A percentile compares a stretch with the other conserved stretches of the same genome.
Evolutionary conservation across 164 flowering plant genomes (phyloP).

Genomic region (Vitis rupestris): DNA sequence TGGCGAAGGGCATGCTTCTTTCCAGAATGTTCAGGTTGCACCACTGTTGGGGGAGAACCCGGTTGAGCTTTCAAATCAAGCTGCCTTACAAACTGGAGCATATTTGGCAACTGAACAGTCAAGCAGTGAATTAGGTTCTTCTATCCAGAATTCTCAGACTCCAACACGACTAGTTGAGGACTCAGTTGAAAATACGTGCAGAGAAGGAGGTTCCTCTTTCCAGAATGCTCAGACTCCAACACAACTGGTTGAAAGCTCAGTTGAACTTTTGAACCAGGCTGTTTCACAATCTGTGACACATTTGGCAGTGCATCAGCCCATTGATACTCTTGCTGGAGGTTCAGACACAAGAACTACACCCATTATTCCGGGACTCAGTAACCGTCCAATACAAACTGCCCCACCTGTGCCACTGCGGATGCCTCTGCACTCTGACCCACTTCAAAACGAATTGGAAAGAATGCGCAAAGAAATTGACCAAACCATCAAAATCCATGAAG

Average conservation of each 20-base stretch:
- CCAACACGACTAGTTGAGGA: too few relatives aligned
- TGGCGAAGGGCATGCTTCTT: conserved; percentile 7
- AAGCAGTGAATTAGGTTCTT: too few relatives aligned
- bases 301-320: conserved; percentile 3
- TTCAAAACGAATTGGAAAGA: conserved; percentile 56
- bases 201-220: conserved; percentile 8
- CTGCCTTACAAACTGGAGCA: conserved; percentile 10
- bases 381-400: conserved; percentile 21
- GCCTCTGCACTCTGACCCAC: conserved; percentile 45
- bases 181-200: too few relatives aligned
- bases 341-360: conserved; percentile 14
- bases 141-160: too few relatives aligned
- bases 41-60: conserved; percentile 9
- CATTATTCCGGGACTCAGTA: conserved; percentile 14
- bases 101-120: background rate
- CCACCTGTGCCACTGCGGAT: conserved; percentile 16
- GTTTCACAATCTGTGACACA: conserved; percentile 10
- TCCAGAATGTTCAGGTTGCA: conserved; percentile 12
- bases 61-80: conserved; percentile 21
- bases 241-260: conserved; percentile 8
- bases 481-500: conserved; percentile 38
- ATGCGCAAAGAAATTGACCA: conserved; percentile 46
- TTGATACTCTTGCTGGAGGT: conserved; percentile 9
- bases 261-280: conserved; percentile 21
- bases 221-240: conserved; percentile 13